phyloP scores from a whole-genome alignment of 371 early-diverging fungal species.

The Saksenaea vasiformis region DNA sequence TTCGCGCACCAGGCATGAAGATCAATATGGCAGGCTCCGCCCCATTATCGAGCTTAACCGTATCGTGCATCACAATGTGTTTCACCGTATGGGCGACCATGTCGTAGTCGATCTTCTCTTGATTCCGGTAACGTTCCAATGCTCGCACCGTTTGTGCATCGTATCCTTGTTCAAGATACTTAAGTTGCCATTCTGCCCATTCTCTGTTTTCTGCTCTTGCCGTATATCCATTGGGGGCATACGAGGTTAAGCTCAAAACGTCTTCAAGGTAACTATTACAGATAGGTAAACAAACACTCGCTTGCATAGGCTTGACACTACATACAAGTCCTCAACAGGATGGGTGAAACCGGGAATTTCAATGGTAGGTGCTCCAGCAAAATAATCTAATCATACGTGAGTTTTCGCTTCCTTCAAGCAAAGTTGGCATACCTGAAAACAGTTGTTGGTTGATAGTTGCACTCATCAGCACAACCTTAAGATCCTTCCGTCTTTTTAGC shows the following conservation, averaged over 20 bases:
- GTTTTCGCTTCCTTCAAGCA: not conserved
- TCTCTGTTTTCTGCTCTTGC: slow-evolving; percentile 31
- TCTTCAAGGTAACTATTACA: slow-evolving; percentile 55
- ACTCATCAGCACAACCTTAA: slow-evolving; percentile 77
- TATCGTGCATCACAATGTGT: slow-evolving; percentile 58
- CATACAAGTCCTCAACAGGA: slow-evolving; percentile 71
- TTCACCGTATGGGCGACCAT: slow-evolving; percentile 62
- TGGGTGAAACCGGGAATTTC: slow-evolving; percentile 81
- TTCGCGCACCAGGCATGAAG: slow-evolving; percentile 66
- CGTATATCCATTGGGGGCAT: slow-evolving; percentile 40
- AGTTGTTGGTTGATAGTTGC: slow-evolving; percentile 74
- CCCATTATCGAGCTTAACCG: slow-evolving; percentile 31
- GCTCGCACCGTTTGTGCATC: slow-evolving; percentile 48
- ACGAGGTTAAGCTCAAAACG: slow-evolving; percentile 50
- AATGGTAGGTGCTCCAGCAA: slow-evolving; percentile 64
- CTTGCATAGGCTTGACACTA: not conserved
- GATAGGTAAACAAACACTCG: not conserved
- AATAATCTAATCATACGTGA: slow-evolving; percentile 32
- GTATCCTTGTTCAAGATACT: slow-evolving; percentile 48
- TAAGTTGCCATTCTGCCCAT: slow-evolving; percentile 46
- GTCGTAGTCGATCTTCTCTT: slow-evolving; percentile 68
- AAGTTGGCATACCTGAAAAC: slow-evolving; percentile 41
- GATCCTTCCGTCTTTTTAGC: slow-evolving; percentile 47
- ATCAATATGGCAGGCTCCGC: slow-evolving; percentile 64
- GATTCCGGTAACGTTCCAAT: slow-evolving; percentile 44